Evolutionary conservation across 768 basidiomycete species (phyloP).

Genomic region (Cystoderma amianthinum): DNA sequence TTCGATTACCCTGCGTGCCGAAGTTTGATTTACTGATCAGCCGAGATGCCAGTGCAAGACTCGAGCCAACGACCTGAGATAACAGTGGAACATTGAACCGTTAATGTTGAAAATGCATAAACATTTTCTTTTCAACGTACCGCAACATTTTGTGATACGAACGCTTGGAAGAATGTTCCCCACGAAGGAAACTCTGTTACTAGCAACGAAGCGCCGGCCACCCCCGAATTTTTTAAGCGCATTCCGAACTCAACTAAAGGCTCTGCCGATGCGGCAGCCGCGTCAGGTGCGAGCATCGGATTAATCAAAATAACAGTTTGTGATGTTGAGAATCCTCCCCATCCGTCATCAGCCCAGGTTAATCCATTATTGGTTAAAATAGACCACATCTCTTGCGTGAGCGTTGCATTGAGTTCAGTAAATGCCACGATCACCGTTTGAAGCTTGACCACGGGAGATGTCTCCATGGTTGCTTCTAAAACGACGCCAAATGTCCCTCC

Average conservation of each 20-base stretch:
- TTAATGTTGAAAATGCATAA: conserved; percentile 2
- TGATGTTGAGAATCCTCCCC: conserved; percentile 36
- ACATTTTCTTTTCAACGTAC: conserved; percentile 21
- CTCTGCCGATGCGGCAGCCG: conserved; percentile 32
- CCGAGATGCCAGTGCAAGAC: conserved; percentile 34
- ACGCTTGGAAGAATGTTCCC: conserved; percentile 29
- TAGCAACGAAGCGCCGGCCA: conserved; percentile 16
- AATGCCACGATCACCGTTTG: conserved; percentile 28
- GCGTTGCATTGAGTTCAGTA: conserved; percentile 12
- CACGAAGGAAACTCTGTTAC: conserved; percentile 35
- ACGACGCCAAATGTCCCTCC: conserved; percentile 44
- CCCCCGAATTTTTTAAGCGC: conserved; percentile 13
- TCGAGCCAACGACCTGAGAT: conserved; percentile 30
- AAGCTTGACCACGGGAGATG: conserved; percentile 17
- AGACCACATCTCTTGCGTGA: conserved; percentile 25
- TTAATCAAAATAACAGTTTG: conserved; percentile 35
- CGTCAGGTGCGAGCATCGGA: conserved; percentile 26
- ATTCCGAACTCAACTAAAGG: conserved; percentile 31
- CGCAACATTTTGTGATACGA: conserved; percentile 28
- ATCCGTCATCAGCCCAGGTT: conserved; percentile 37
- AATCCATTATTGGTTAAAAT: conserved; percentile 30
- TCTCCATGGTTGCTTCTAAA: conserved; percentile 15
- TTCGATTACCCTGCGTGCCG: conserved; percentile 17
- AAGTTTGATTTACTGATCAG: conserved; percentile 34
- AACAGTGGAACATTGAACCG: not conserved